phyloP scores from a whole-genome alignment of 768 basidiomycete species.

The Xanthoconium stramineum region DNA sequence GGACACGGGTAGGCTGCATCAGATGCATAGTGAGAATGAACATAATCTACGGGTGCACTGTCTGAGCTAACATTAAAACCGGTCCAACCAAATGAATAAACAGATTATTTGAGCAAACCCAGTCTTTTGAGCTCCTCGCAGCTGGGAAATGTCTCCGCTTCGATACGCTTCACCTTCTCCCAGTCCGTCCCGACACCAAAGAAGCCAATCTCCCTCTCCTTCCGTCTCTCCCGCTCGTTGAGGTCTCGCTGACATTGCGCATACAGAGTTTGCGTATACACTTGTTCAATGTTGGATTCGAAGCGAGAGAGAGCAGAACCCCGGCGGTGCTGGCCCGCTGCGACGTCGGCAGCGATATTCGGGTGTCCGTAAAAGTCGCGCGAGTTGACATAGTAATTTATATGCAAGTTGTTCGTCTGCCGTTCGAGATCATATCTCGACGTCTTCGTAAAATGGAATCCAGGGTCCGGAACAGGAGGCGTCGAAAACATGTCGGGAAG shows the following conservation, averaged over 20 bases:
- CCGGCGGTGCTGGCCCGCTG: constrained; percentile 37
- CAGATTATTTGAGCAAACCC: constrained; percentile 46
- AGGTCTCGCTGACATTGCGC: constrained; percentile 66
- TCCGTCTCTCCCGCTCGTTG: constrained; percentile 64
- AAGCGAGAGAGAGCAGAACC: constrained; percentile 49
- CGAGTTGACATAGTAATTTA: constrained; percentile 83
- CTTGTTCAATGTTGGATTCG: constrained; percentile 72
- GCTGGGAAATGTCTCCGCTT: constrained; percentile 63
- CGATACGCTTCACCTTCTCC: constrained; percentile 78
- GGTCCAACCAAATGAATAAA: constrained; percentile 5
- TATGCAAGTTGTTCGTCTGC: constrained; percentile 62
- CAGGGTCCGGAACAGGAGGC: constrained; percentile 70
- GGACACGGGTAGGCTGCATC: constrained; percentile 3
- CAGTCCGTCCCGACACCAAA: constrained; percentile 93
- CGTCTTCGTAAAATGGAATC: constrained; percentile 65
- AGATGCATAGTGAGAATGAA: not conserved
- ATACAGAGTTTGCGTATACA: constrained; percentile 70
- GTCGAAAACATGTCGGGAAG: constrained; percentile 74
- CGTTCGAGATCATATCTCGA: constrained; percentile 66
- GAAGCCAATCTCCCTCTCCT: constrained; percentile 77
- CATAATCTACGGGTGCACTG: constrained; percentile 11
- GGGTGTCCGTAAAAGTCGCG: constrained; percentile 76
- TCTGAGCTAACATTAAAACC: constrained; percentile 11
- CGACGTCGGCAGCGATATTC: constrained; percentile 66
- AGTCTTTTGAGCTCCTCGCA: constrained; percentile 75